Conservation (phyloP, 2,329 filamentous ascomycete species). For the Ascosphaera apis region DNA sequence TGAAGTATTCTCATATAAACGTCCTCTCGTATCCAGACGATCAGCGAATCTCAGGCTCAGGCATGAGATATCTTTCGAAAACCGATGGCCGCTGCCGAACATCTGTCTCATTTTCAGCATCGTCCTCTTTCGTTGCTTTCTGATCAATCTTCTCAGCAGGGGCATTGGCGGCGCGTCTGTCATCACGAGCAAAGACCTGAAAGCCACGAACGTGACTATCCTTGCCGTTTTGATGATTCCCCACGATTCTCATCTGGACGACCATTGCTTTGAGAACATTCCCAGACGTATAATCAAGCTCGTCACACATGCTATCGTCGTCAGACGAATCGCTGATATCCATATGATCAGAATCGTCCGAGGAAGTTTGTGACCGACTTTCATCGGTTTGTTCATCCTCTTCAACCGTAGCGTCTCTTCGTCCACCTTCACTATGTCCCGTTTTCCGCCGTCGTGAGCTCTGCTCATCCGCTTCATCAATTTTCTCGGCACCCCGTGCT, state of each 20-base stretch:
- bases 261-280: constrained; percentile 71
- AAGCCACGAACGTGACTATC: constrained; percentile 92
- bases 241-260: constrained; percentile 69
- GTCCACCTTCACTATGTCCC: background rate
- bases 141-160: background rate
- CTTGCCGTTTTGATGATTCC: constrained; percentile 98
- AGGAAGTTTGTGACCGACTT: constrained; percentile 1
- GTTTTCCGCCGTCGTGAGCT: constrained; percentile 2
- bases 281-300: constrained; percentile 27
- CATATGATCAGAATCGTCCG: constrained; percentile 4
- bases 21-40: no score
- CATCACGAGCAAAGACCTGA: constrained; percentile 48
- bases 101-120: constrained; percentile 3
- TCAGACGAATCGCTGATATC: constrained; percentile 10
- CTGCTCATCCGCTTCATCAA: constrained; percentile 3
- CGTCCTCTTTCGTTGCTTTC: background rate
- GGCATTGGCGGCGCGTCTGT: constrained; percentile 11
- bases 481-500: constrained; percentile 8
- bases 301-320: constrained; percentile 7
- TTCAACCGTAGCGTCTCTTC: constrained; percentile 2
- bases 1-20: no score
- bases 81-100: constrained; percentile 3
- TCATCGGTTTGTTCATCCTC: constrained; percentile 4
- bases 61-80: constrained; percentile 23
- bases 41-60: constrained; percentile 24